These are phyloP conservation scores for Plenodomus lindquistii DNA, from an alignment of 2,329 filamentous ascomycete species.

Conservation along the genomic window DNA sequence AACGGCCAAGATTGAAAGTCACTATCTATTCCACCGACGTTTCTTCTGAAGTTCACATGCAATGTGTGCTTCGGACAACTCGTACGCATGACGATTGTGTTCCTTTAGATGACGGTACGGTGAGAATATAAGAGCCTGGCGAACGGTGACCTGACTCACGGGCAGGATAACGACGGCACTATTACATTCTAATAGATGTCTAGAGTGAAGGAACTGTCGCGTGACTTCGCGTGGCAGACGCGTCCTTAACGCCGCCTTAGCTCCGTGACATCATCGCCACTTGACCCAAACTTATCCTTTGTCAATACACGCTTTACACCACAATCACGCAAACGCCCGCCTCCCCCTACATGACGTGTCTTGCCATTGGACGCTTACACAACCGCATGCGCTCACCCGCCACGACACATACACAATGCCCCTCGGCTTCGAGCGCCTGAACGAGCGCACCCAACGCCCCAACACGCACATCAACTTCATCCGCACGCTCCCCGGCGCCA, in stretches of 20 bases:
- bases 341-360: background rate
- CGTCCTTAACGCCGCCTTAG: background rate
- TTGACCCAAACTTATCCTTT: background rate
- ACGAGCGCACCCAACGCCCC: constrained; percentile 72
- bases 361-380: background rate
- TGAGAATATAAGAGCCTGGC: no score
- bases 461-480: constrained; percentile 84
- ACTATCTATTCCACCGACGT: no score
- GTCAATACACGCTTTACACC: background rate
- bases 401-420: constrained; percentile 60
- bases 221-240: background rate
- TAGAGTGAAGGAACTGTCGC: no score
- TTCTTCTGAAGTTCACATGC: no score
- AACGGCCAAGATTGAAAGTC: no score
- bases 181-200: no score
- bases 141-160: no score
- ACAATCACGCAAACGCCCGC: background rate
- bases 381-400: background rate
- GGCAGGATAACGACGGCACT: no score
- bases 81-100: no score
- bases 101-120: no score
- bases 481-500: constrained; percentile 69
- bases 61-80: no score
- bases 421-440: constrained; percentile 76
- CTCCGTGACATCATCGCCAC: background rate